Conservation (phyloP, 1,284 basidiomycete genomes). For the Cryptococcus sp. region DNA sequence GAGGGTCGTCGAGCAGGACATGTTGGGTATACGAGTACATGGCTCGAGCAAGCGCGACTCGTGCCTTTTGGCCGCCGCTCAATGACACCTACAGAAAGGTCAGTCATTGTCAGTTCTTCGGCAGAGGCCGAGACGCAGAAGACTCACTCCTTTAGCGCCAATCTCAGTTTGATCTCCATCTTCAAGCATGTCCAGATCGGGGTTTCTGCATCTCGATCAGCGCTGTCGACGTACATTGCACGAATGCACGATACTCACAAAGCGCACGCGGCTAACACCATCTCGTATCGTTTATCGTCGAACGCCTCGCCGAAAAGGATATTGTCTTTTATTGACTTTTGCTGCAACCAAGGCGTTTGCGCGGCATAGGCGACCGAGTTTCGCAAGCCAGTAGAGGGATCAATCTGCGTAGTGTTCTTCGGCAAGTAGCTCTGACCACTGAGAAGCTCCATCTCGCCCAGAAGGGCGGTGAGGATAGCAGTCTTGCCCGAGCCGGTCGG, state of each 20-base stretch:
- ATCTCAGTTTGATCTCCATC: slow-evolving; percentile 78
- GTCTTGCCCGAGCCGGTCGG: slow-evolving; percentile 82
- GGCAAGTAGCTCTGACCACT: slow-evolving; percentile 64
- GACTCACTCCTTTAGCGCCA: slow-evolving; percentile 65
- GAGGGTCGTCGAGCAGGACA: slow-evolving; percentile 82
- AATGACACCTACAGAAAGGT: slow-evolving; percentile 31
- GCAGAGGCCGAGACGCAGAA: neutral
- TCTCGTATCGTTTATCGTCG: slow-evolving; percentile 69
- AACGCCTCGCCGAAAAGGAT: slow-evolving; percentile 69
- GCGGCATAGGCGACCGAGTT: slow-evolving; percentile 80
- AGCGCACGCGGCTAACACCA: slow-evolving; percentile 77
- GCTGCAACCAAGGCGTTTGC: slow-evolving; percentile 80
- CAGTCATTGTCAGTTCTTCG: no score
- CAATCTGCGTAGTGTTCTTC: slow-evolving; percentile 64
- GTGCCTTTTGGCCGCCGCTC: slow-evolving; percentile 76
- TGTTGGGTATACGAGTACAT: slow-evolving; percentile 62
- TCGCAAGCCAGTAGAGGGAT: slow-evolving; percentile 63
- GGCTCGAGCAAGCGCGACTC: slow-evolving; percentile 61
- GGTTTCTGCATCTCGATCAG: slow-evolving; percentile 19
- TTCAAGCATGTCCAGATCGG: slow-evolving; percentile 73
- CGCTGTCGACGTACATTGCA: neutral
- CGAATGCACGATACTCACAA: slow-evolving; percentile 53
- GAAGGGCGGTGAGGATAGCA: slow-evolving; percentile 63
- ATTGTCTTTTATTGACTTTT: slow-evolving; percentile 59
- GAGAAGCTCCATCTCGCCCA: slow-evolving; percentile 68